Evolutionary conservation across 2,329 filamentous ascomycete genomes (phyloP), one percentile per base, ranked within the genome.

Genomic region (Aspergillus sp.): DNA sequence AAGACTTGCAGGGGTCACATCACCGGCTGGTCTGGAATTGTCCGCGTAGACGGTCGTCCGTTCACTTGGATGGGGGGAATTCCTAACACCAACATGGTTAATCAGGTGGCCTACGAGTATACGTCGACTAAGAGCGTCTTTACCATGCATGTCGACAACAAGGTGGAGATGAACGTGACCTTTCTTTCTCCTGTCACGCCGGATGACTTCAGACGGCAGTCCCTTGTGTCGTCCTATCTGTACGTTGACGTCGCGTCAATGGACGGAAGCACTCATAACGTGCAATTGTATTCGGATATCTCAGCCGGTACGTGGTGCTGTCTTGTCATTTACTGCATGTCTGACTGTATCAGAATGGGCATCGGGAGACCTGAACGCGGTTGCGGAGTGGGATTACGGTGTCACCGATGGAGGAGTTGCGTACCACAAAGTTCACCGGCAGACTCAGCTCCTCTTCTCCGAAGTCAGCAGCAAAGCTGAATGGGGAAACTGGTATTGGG

Each of bases 121-220:
- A 85, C 82, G 0, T 80, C 81, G 0, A 86, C 82, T 4, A 71
- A 68, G 49, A 84, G 78, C 46, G 74, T 73, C 15, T 86, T 86
- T 53, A 75, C 69, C 6, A 75, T 84, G 62, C 67, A 76, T 41
- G 75, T 80, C 10, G 75, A 55, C 24, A 68, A 68, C 16, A 69
- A 71, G 37, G 67, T 86, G 5, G 60, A 70, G 34, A 64, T 88
- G 65, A 81, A 70, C 12, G 69, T 80, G 33, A 81, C 74, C 0
- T 88, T 86, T 48, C 53, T 85, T 29, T 83, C 80, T 0, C 80
- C 82, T 0, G 67, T 86, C 11, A 80, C 72, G 12, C 75, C 80
- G 1, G 60, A 73, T 17, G 81, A 86, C 47, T 54, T 81, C 13
- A 68, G 69, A 39, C 66, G 80, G 22, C 80, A 85, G 50, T 84